Conservation (phyloP, 176 grass and related monocot species). For the Luzula sylvatica region DNA sequence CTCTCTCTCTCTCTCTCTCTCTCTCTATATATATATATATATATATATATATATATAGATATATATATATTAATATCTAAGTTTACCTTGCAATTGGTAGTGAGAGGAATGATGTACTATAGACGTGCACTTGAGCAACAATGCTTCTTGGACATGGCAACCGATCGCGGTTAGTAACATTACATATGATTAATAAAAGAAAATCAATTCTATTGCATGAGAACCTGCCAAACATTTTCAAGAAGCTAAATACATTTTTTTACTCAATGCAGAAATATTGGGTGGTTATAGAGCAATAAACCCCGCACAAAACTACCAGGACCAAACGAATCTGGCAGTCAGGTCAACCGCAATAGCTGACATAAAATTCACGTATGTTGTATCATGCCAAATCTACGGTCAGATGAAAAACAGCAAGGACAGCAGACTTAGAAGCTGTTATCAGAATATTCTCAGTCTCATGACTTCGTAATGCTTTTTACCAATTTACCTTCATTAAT, state of each 20-base stretch:
- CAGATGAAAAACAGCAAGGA: slow-evolving; percentile 69
- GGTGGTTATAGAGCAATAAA: slow-evolving; percentile 8
- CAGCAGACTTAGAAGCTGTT: slow-evolving; percentile 32
- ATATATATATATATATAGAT: too few species aligned
- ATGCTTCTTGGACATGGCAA: slow-evolving; percentile 34
- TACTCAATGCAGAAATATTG: slow-evolving; percentile 30
- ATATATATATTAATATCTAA: too few species aligned
- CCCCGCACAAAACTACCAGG: slow-evolving; percentile 18
- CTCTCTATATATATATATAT: too few species aligned
- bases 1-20: too few species aligned
- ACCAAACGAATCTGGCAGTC: not conserved
- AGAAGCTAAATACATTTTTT: not conserved
- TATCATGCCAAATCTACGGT: slow-evolving; percentile 90
- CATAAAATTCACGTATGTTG: slow-evolving; percentile 96
- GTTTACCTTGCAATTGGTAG: slow-evolving; percentile 30
- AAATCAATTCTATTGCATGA: too few species aligned
- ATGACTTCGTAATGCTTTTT: slow-evolving; percentile 43
- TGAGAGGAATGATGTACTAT: slow-evolving; percentile 99
- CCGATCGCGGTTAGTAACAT: slow-evolving; percentile 41
- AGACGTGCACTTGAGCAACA: slow-evolving; percentile 60
- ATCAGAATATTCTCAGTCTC: slow-evolving; percentile 78
- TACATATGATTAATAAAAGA: not conserved
- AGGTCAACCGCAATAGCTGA: slow-evolving; percentile 52
- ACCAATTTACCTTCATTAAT: not conserved
- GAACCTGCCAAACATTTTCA: too few species aligned